Evolutionary conservation across 169 alveolate species (phyloP).

Genomic region (Eimeria necatrix): DNA sequence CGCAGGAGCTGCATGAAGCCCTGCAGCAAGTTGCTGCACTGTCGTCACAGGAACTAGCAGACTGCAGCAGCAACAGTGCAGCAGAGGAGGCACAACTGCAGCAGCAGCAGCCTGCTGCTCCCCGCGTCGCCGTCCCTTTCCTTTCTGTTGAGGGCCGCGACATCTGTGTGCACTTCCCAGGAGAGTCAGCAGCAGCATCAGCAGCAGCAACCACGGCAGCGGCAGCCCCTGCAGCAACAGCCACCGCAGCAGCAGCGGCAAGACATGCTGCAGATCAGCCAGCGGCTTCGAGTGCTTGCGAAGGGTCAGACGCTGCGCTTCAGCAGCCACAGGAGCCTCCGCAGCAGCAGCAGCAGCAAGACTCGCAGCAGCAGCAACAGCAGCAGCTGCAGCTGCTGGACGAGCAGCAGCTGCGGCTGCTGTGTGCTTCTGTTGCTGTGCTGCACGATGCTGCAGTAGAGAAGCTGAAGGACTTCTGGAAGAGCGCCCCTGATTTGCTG

Average conservation of each 20-base stretch:
- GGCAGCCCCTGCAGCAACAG: not conserved
- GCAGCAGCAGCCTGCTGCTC: slow-evolving; percentile 11
- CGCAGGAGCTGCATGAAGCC: slow-evolving; percentile 38
- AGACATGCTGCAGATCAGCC: not conserved
- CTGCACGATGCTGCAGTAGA: slow-evolving; percentile 35
- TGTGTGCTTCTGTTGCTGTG: slow-evolving; percentile 31
- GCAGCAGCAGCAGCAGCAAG: slow-evolving; percentile 1
- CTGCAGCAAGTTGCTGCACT: slow-evolving; percentile 43
- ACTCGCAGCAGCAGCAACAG: slow-evolving; percentile 15
- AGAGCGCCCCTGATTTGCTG: not conserved
- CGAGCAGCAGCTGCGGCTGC: slow-evolving; percentile 57
- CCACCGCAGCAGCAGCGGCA: not conserved
- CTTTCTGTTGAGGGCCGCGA: not conserved
- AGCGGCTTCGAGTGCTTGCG: not conserved
- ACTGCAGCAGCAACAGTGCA: not conserved
- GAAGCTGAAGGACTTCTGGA: not conserved
- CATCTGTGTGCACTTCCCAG: not conserved
- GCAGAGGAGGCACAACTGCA: slow-evolving; percentile 26
- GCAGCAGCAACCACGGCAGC: too few species aligned
- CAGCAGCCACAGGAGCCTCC: not conserved
- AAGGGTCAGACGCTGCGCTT: not conserved
- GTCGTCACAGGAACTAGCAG: not conserved
- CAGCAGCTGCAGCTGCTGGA: slow-evolving; percentile 35
- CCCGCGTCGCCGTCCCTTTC: slow-evolving; percentile 1
- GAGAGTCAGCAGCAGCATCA: too few species aligned